Evolutionary conservation across 1,139 yeast species (phyloP), one percentile per base, ranked within the genome.

Genomic region (Geotrichum reessii): DNA sequence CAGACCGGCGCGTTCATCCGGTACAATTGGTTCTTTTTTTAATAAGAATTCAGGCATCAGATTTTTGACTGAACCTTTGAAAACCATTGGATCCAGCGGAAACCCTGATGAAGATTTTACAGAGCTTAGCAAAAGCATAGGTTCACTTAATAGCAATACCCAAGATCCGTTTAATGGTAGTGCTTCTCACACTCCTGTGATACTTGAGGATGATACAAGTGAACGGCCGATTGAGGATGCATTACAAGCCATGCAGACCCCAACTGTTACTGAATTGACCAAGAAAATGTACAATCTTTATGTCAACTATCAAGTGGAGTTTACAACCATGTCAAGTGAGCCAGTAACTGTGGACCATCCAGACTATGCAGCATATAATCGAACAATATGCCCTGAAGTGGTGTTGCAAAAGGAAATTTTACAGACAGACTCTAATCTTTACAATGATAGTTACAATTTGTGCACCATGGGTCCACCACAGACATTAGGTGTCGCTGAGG

Each of bases 41-140:
- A 58, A 58, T 27, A 58, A 58, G 50, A 60, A 58, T 17, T 59
- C 62, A 1, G 47, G 58, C 27, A 51, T 60, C 49, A 55, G 61
- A 7, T 53, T 60, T 11, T 53, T 60, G 40, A 52, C 61, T 4
- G 61, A 53, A 42, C 49, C 52, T 17, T 40, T 58, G 40, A 51
- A 33, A 49, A 56, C 48, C 28, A 56, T 56, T n/a, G 47, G 56
- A 33, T 22, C 51, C 9, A 52, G 53, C 46, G 59, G 57, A 12
- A 47, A 17, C 9, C 33, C 12, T 17, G 46, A 25, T 17, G 50
- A 56, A 11, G 52, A 56, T 5, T 27, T 22, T 21, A 19, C 25
- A 12, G 51, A 52, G n/a, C 8, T 47, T 24, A 52, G 47, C 31
- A 37, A 37, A 11, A 56, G 55, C 24, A 2, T 46, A 37, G 58